Base-by-base conservation (phyloP, 1,284 basidiomycete species). In the Fistulina hepatica region DNA sequence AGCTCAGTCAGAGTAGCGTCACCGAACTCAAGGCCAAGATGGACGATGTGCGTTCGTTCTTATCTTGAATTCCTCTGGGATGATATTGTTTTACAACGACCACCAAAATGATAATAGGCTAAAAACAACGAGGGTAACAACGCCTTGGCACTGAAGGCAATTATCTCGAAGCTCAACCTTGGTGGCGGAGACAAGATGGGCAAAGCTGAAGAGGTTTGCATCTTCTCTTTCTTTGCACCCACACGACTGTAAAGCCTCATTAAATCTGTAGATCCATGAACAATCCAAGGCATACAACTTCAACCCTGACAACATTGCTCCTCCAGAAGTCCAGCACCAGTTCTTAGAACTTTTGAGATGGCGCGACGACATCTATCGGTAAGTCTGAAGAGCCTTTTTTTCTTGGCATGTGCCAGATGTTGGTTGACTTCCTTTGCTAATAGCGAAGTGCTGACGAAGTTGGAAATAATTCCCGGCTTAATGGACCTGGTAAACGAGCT, bases 11-110 rank as follows among this genome's bases (percentile, higher is more conserved):
- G 58, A 77, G 84, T 3, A 85, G 82, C 39, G 81, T 93, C 5
- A 81, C 81, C 1, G 85, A 90, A 45, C 71, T 91, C 12, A 72
- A 73, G 40, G 68, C 75, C 49, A 76, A 81, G 48, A 75, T 90
- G 63, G 61, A 69, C 45, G 57, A 72, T 48, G 66, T n/a, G n/a
- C n/a, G n/a, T n/a, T n/a, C n/a, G n/a, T n/a, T 58, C 44, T n/a
- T n/a, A n/a, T n/a, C n/a, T n/a, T n/a, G n/a, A n/a, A n/a, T n/a
- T n/a, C n/a, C n/a, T n/a, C n/a, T n/a, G n/a, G n/a, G n/a, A n/a
- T n/a, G n/a, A n/a, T n/a, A n/a, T n/a, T n/a, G n/a, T n/a, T 39
- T 17, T 21, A 28, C 9, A 26, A 36, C 20, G n/a, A n/a, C n/a
- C n/a, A n/a, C n/a, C n/a, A n/a, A n/a, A n/a, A n/a, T n/a, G n/a